Evolutionary conservation across 2,329 filamentous ascomycete genomes (phyloP).

Genomic region (Paecilomyces formosus): DNA sequence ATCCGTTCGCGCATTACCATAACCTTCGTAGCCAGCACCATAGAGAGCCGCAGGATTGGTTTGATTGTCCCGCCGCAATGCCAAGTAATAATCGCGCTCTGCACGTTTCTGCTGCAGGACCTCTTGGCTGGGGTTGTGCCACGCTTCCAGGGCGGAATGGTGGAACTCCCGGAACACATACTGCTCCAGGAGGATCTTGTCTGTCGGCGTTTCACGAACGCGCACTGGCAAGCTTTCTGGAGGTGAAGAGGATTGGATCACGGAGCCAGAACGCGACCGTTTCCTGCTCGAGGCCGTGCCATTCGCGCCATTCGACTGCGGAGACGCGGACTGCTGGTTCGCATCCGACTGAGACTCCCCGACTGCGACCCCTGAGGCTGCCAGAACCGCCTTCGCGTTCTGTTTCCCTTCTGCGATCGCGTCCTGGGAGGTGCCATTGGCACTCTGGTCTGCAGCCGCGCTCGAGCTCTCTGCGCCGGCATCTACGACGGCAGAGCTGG

Average conservation of each 20-base stretch:
- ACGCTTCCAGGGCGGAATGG: conserved; percentile 47
- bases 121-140: conserved; percentile 48
- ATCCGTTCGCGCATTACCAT: conserved; percentile 80
- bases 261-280: conserved; percentile 53
- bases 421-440: conserved; percentile 27
- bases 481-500: conserved; percentile 13
- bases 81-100: conserved; percentile 63
- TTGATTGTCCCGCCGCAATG: conserved; percentile 53
- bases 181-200: conserved; percentile 52
- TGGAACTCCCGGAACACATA: conserved; percentile 59
- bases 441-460: conserved; percentile 14
- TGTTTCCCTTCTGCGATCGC: conserved; percentile 53
- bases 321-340: conserved; percentile 15
- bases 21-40: conserved; percentile 74
- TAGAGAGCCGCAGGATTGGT: conserved; percentile 53
- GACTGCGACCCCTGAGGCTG: conserved; percentile 38
- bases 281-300: conserved; percentile 47
- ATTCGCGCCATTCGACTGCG: conserved; percentile 36
- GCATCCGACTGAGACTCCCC: conserved; percentile 23
- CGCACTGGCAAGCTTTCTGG: conserved; percentile 21
- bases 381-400: conserved; percentile 52
- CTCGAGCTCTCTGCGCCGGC: conserved; percentile 15
- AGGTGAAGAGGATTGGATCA: conserved; percentile 36
- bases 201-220: conserved; percentile 34
- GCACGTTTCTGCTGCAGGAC: conserved; percentile 57